phyloP scores from a whole-genome alignment of 2,329 filamentous ascomycete genomes.

The Diaporthe amygdali region DNA sequence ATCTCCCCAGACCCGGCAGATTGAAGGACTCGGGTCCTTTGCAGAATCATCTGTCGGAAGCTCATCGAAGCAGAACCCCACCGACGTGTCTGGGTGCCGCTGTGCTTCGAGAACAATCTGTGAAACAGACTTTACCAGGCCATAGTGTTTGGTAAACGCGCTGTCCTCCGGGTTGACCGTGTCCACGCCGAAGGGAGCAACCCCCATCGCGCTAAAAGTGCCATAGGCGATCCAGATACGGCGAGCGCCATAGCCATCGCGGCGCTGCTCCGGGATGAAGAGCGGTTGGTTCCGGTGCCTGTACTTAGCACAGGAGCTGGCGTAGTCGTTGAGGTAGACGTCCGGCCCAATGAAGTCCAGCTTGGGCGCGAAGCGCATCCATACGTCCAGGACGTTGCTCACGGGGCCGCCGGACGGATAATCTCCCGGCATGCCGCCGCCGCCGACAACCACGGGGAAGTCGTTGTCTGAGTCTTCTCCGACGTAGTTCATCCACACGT shows the following conservation, averaged over 20 bases:
- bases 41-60: background rate
- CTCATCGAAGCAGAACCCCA: conserved; percentile 5
- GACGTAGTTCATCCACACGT: conserved; percentile 42
- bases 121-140: background rate
- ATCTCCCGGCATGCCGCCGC: conserved; percentile 38
- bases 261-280: conserved; percentile 57
- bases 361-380: conserved; percentile 45
- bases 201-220: background rate
- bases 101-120: background rate
- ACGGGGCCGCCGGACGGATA: conserved; percentile 52
- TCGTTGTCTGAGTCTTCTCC: conserved; percentile 36
- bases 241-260: conserved; percentile 50
- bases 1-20: conserved; percentile 30
- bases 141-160: background rate
- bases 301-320: conserved; percentile 51
- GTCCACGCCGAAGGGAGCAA: background rate
- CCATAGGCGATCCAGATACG: conserved; percentile 44
- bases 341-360: conserved; percentile 38
- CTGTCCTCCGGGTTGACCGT: background rate
- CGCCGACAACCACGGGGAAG: conserved; percentile 40
- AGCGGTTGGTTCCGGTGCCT: conserved; percentile 48
- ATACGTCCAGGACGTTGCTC: conserved; percentile 49
- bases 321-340: conserved; percentile 31
- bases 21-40: background rate
- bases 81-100: background rate